A percentile compares a stretch with the other conserved stretches of the same genome.
Evolutionary conservation across 352 stramenopile genomes (phyloP).

Genomic region (Blastocystis hominis): DNA sequence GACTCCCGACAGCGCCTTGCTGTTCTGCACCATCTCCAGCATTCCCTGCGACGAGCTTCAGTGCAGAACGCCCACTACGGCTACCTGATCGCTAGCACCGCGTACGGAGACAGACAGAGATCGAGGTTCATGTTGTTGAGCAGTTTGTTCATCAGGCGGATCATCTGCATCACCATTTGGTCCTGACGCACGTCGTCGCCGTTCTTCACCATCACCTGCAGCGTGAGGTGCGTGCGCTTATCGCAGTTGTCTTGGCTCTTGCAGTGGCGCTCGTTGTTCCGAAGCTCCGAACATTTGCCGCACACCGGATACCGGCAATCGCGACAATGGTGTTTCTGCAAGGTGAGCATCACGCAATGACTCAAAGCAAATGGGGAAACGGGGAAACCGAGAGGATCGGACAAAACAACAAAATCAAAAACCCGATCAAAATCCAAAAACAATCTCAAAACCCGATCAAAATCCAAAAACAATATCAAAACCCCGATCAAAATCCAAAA

Average conservation of each 20-base stretch:
- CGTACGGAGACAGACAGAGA: constrained; percentile 88
- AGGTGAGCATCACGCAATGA: not conserved
- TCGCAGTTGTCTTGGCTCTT: constrained; percentile 12
- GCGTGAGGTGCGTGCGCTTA: not conserved
- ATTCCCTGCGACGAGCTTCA: constrained; percentile 9
- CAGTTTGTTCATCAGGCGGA: constrained; percentile 95
- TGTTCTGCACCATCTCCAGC: constrained; percentile 56
- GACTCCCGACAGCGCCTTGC: constrained; percentile 20
- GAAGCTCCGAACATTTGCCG: not conserved
- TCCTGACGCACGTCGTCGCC: constrained; percentile 98
- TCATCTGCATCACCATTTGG: constrained; percentile 99
- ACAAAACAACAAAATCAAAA: not conserved
- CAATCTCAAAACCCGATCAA: no score
- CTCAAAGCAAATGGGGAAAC: not conserved
- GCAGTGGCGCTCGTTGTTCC: not conserved
- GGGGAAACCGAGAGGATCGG: not conserved
- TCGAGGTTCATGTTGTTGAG: constrained; percentile 96
- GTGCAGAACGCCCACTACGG: not conserved
- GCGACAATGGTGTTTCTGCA: constrained; percentile 51
- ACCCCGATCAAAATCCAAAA: no score
- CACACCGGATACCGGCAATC: constrained; percentile 39
- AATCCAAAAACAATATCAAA: no score
- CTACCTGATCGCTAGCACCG: constrained; percentile 71
- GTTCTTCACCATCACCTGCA: constrained; percentile 90
- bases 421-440: not conserved